These are phyloP conservation scores for Termitomyces bulborhizus DNA, from an alignment of 768 basidiomycete species.

Conservation along the genomic window DNA sequence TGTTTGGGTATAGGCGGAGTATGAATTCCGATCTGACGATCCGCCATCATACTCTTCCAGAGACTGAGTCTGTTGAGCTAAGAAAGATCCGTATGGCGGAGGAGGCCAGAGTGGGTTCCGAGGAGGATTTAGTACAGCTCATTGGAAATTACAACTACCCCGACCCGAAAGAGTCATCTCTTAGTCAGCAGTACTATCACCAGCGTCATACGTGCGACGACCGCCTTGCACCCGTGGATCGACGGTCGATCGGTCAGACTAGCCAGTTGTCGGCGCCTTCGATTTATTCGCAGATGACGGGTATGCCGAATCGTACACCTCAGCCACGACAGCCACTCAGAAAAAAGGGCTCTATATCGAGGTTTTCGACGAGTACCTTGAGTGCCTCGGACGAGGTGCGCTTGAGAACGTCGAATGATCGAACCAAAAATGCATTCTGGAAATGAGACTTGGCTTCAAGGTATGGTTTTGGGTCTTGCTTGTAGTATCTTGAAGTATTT, in stretches of 20 bases:
- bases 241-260: conserved; percentile 15
- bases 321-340: conserved; percentile 33
- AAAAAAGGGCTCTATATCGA: conserved; percentile 13
- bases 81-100: conserved; percentile 14
- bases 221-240: conserved; percentile 10
- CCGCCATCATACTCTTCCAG: conserved; percentile 1
- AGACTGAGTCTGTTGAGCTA: conserved; percentile 14
- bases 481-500: background rate
- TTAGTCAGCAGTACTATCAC: conserved; percentile 17
- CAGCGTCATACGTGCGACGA: conserved; percentile 19
- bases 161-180: background rate
- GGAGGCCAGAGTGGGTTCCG: conserved; percentile 14
- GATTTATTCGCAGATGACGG: conserved; percentile 55
- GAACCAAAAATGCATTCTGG: conserved; percentile 24
- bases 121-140: conserved; percentile 21
- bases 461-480: background rate
- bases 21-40: conserved; percentile 6
- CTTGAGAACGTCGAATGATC: conserved; percentile 4
- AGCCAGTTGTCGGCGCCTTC: conserved; percentile 38
- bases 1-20: conserved; percentile 45
- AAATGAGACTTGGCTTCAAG: conserved; percentile 13
- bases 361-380: conserved; percentile 29
- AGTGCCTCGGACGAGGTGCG: conserved; percentile 11
- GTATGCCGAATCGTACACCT: conserved; percentile 50
- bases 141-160: conserved; percentile 16